Evolutionary conservation across 2,329 filamentous ascomycete species (phyloP), one percentile per base, ranked within the genome.

Genomic region (Talaromyces atroroseus): DNA sequence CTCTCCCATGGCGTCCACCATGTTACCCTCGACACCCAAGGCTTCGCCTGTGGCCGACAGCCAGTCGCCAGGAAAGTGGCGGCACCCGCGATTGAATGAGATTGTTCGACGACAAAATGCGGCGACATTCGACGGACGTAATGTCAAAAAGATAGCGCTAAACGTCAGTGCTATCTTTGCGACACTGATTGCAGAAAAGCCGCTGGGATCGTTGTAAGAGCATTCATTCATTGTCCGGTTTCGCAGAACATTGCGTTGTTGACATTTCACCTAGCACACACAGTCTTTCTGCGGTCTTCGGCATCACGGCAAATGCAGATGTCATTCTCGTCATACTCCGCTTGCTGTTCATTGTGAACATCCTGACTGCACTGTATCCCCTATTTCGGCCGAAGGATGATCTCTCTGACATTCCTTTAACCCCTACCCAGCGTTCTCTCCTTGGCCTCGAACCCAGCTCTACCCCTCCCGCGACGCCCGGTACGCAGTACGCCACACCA

Each of bases 371-470:
- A 38, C 76, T 89, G 57, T 77, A 84, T 47, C 94, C 92, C 2
- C 80, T 96, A 12, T 73, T 90, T 65, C 82, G 86, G 61, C 79
- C 81, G 45, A 80, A 80, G 63, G 94, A 97, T 71, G 82, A 91
- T 60, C 81, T 96, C 61, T 79, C 85, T 71, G 94, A 99, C 71
- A 95, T 99, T 51, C 85, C 92, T 59, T 82, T 99, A 62, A 96
- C 92, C 0, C 86, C 89, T n/a, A 85, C 86, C 12, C 94, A 97
- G 76, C 88, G 92, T 59, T 81, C 86, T 61, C 82, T 96, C 14
- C 83, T 99, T 52, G 92, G 91, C 49, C 83, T 99, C 3, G 82
- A 87, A 40, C 86, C 90, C 2, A 83, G 80, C 58, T 82, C 86
- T 1, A 82, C 76, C 2, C 77, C 82, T 2, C 82, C 87, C 0